Conservation (phyloP, 306 rosid genomes). For the Medicago arabica region DNA sequence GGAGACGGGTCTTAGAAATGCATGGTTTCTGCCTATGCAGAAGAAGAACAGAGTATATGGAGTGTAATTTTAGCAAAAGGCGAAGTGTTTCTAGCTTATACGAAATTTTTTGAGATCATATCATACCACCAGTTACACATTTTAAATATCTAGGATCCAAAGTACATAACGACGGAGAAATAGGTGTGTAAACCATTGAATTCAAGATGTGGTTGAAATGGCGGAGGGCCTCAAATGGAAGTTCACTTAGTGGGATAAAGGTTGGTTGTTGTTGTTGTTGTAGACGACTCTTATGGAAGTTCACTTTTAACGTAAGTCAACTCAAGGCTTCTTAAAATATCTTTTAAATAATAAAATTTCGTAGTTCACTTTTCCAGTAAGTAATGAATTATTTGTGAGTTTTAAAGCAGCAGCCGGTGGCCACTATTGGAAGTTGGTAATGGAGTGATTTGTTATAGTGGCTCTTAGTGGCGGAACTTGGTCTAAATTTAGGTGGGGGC, state of each 20-base stretch:
- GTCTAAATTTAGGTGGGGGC: background rate
- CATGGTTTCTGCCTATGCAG: too few relatives aligned
- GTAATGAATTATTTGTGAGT: background rate
- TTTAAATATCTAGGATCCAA: background rate
- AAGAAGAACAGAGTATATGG: background rate
- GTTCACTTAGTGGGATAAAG: background rate
- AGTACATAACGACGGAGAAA: background rate
- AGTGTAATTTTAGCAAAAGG: background rate
- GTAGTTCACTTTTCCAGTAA: background rate
- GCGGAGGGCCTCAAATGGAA: background rate
- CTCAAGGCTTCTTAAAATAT: conserved; percentile 8
- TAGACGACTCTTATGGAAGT: background rate
- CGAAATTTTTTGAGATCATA: background rate
- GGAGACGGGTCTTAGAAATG: too few relatives aligned
- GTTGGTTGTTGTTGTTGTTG: background rate
- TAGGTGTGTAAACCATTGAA: background rate
- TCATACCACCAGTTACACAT: background rate
- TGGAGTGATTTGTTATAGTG: background rate
- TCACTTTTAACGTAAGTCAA: background rate
- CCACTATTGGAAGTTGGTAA: background rate
- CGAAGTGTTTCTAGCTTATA: background rate
- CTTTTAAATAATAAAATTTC: background rate
- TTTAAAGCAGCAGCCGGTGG: background rate
- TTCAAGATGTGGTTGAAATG: background rate
- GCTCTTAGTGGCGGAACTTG: background rate